phyloP scores from a whole-genome alignment of 2,329 filamentous ascomycete genomes.

The Cladosporium sp. region DNA sequence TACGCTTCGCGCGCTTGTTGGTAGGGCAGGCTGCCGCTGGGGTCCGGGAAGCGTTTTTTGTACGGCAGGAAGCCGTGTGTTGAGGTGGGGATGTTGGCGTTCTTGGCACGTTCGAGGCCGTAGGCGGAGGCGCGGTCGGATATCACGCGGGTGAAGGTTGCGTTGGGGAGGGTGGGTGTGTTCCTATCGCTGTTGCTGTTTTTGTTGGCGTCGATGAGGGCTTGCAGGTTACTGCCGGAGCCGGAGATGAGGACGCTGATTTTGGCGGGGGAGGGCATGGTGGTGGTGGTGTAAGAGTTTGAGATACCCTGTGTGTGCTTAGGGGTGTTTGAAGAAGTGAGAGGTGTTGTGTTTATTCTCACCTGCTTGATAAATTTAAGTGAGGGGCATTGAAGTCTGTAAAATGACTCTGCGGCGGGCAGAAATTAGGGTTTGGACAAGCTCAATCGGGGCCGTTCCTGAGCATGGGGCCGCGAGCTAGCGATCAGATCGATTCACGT shows the following conservation, averaged over 20 bases:
- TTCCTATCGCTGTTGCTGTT: too few relatives aligned
- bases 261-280: constrained; percentile 16
- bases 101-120: constrained; percentile 58
- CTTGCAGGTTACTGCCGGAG: constrained; percentile 74
- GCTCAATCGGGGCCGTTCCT: neutral
- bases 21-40: constrained; percentile 38
- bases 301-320: too few relatives aligned
- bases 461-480: neutral
- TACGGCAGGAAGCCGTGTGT: constrained; percentile 80
- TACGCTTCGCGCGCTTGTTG: constrained; percentile 60
- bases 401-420: too few relatives aligned
- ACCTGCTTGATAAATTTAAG: too few relatives aligned
- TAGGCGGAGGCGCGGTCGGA: constrained; percentile 62
- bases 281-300: neutral
- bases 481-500: too few relatives aligned
- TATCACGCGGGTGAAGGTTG: constrained; percentile 59
- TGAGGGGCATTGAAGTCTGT: too few relatives aligned
- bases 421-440: neutral
- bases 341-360: too few relatives aligned
- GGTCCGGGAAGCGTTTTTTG: constrained; percentile 63
- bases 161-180: constrained; percentile 44
- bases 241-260: constrained; percentile 55
- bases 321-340: too few relatives aligned
- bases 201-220: constrained; percentile 65
- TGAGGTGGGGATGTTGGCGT: constrained; percentile 63